These are phyloP conservation scores for Oenanthe sinensis DNA, from an alignment of 129 eudicot genomes.

Conservation along the genomic window DNA sequence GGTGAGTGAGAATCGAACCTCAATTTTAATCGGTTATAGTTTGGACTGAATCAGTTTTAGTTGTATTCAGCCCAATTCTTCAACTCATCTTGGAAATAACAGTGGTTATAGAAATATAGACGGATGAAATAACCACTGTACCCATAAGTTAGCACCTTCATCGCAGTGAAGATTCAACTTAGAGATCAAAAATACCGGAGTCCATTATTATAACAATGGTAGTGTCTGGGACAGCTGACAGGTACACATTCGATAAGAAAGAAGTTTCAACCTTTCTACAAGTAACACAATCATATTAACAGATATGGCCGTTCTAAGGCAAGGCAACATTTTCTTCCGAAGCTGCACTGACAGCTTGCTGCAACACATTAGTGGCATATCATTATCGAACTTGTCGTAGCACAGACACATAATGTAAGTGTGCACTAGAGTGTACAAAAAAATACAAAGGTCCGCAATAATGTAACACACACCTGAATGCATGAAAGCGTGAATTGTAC, in stretches of 20 bases:
- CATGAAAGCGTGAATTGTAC: constrained; percentile 66
- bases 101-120: too few relatives aligned
- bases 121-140: too few relatives aligned
- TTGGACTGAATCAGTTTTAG: too few relatives aligned
- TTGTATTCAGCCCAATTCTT: too few relatives aligned
- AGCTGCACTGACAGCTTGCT: constrained; percentile 44
- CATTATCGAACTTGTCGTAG: not conserved
- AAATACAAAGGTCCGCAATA: not conserved
- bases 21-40: too few relatives aligned
- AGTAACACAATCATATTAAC: constrained; percentile 14
- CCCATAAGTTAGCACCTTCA: too few relatives aligned
- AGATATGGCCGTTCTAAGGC: constrained; percentile 8
- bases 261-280: constrained; percentile 11
- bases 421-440: not conserved
- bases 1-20: too few relatives aligned
- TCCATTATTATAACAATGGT: not conserved
- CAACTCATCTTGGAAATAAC: too few relatives aligned
- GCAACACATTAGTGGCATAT: constrained; percentile 11
- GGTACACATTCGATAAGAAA: not conserved
- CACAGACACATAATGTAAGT: not conserved
- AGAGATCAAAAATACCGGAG: not conserved
- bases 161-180: not conserved
- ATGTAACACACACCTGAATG: constrained; percentile 53
- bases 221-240: not conserved
- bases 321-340: constrained; percentile 30